Evolutionary conservation across 83 land plant genomes (phyloP).

Genomic region (Diphasiastrum complanatum): DNA sequence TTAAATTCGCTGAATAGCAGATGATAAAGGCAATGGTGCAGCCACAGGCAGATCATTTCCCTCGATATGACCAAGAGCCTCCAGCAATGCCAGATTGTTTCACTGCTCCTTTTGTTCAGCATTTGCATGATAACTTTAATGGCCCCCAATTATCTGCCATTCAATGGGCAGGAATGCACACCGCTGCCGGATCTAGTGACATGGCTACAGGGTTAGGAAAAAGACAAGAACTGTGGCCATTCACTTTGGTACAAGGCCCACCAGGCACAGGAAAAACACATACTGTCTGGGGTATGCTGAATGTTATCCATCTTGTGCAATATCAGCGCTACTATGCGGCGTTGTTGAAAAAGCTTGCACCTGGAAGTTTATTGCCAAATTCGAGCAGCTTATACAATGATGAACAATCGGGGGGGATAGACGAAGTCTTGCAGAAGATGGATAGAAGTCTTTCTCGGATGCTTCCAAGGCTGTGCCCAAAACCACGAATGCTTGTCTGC

Average conservation of each 20-base stretch:
- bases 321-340: constrained; percentile 97
- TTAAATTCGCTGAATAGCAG: constrained; percentile 34
- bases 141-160: constrained; percentile 87
- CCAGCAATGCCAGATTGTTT: constrained; percentile 95
- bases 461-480: constrained; percentile 94
- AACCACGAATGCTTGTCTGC: constrained; percentile 97
- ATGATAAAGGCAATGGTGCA: constrained; percentile 92
- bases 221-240: constrained; percentile 91
- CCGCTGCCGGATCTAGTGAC: constrained; percentile 77
- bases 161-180: constrained; percentile 98
- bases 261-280: constrained; percentile 99
- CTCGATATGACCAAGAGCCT: constrained; percentile 72
- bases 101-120: constrained; percentile 68
- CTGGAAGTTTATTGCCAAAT: constrained; percentile 52
- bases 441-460: constrained; percentile 76
- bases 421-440: constrained; percentile 95
- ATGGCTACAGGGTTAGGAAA: constrained; percentile 25
- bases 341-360: constrained; percentile 91
- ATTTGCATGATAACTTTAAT: constrained; percentile 72
- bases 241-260: constrained; percentile 97
- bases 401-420: constrained; percentile 70
- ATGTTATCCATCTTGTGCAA: constrained; percentile 96
- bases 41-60: constrained; percentile 87
- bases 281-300: constrained; percentile 99
- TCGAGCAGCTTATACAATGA: constrained; percentile 43